Conservation (phyloP, 345 rosid genomes). For the Eucalyptus virginea region DNA sequence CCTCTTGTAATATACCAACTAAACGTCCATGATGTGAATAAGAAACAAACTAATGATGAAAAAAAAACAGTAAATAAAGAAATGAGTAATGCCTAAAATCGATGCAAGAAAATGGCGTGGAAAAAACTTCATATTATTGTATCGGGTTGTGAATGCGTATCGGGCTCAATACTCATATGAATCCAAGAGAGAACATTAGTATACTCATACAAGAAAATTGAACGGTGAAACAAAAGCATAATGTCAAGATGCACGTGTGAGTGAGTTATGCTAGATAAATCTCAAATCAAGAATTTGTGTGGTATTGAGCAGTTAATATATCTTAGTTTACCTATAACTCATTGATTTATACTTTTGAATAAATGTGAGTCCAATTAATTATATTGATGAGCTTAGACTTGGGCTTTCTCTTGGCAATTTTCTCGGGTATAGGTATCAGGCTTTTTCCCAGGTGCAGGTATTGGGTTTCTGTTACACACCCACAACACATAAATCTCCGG, state of each 20-base stretch:
- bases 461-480: fast-evolving
- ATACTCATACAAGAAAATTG: background rate
- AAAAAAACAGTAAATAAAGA: too few relatives aligned
- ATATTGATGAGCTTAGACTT: too few relatives aligned
- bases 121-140: background rate
- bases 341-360: too few relatives aligned
- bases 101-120: background rate
- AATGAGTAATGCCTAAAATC: background rate
- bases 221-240: too few relatives aligned
- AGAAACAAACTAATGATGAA: background rate
- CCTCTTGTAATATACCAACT: background rate
- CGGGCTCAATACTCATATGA: fast-evolving
- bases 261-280: fast-evolving
- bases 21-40: background rate
- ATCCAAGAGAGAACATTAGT: background rate
- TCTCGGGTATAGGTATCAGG: fast-evolving
- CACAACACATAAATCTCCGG: too few relatives aligned
- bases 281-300: fast-evolving
- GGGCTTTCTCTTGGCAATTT: too few relatives aligned
- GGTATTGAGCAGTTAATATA: too few relatives aligned
- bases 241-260: too few relatives aligned
- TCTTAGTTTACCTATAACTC: too few relatives aligned
- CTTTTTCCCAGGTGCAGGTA: fast-evolving
- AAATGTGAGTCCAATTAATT: fast-evolving
- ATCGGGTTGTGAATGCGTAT: background rate